Conservation (phyloP, 2,329 filamentous ascomycete genomes). For the Penicillium digitatum region DNA sequence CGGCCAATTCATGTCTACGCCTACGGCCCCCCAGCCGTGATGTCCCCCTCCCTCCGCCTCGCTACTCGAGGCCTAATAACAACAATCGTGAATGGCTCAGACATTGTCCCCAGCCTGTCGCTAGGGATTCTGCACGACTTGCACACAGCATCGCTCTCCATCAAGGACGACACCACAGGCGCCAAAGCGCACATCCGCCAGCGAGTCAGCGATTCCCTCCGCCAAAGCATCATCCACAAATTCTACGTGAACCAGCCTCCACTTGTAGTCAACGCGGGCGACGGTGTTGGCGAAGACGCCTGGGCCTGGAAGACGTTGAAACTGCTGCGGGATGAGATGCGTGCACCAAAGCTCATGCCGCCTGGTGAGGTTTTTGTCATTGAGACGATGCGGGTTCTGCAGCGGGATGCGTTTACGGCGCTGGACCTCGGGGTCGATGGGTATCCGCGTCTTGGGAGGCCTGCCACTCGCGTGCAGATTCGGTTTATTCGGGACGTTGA, state of each 20-base stretch:
- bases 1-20: slow-evolving; percentile 75
- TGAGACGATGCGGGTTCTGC: slow-evolving; percentile 63
- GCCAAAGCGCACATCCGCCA: slow-evolving; percentile 64
- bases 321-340: slow-evolving; percentile 63
- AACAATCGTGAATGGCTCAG: slow-evolving; percentile 67
- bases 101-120: slow-evolving; percentile 70
- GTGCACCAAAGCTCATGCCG: slow-evolving; percentile 65
- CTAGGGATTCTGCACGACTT: slow-evolving; percentile 71
- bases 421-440: slow-evolving; percentile 39
- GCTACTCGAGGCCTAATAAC: slow-evolving; percentile 72
- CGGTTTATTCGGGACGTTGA: slow-evolving; percentile 70
- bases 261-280: slow-evolving; percentile 42
- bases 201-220: slow-evolving; percentile 63
- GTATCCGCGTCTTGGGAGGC: slow-evolving; percentile 53
- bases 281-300: slow-evolving; percentile 57
- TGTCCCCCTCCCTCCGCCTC: slow-evolving; percentile 65
- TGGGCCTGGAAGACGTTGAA: slow-evolving; percentile 68
- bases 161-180: slow-evolving; percentile 66
- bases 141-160: slow-evolving; percentile 66
- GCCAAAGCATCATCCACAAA: slow-evolving; percentile 58
- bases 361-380: slow-evolving; percentile 73
- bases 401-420: slow-evolving; percentile 60
- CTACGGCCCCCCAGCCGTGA: slow-evolving; percentile 69
- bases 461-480: slow-evolving; percentile 65
- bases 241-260: slow-evolving; percentile 54